These are phyloP conservation scores for Trebouxia gelatinosa DNA, from an alignment of 163 green algal species.

Conservation along the genomic window DNA sequence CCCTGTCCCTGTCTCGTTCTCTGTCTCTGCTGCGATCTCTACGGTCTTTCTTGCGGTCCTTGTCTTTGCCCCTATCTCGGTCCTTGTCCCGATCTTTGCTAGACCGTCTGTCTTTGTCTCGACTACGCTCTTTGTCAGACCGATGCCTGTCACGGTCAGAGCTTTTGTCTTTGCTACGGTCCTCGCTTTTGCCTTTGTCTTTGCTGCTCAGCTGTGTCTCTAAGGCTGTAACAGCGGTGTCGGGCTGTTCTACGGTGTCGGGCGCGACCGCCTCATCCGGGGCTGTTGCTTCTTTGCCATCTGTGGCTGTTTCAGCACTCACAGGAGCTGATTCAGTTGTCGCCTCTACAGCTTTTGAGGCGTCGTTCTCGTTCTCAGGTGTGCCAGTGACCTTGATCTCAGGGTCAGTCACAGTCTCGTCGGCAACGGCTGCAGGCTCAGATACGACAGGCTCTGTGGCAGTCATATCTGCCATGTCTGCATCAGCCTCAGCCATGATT, in stretches of 20 bases:
- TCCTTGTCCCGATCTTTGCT: slow-evolving; percentile 22
- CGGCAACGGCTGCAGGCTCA: background rate
- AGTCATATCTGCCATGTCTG: background rate
- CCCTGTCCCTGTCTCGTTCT: slow-evolving; percentile 20
- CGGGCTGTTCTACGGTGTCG: background rate
- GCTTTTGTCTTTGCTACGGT: background rate
- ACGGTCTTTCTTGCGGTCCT: slow-evolving; percentile 8
- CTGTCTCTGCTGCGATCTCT: slow-evolving; percentile 33
- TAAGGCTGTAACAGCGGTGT: slow-evolving; percentile 9
- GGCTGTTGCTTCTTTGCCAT: background rate
- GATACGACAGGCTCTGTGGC: background rate
- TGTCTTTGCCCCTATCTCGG: slow-evolving; percentile 13
- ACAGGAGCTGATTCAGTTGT: background rate
- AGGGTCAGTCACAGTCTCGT: background rate
- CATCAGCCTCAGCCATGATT: background rate
- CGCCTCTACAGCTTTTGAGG: too few species aligned
- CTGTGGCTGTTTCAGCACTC: background rate
- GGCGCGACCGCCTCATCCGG: background rate
- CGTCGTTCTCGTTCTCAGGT: background rate
- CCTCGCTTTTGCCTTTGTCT: background rate
- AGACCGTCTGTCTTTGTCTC: slow-evolving; percentile 29
- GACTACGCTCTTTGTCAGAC: slow-evolving; percentile 20
- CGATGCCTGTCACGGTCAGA: background rate
- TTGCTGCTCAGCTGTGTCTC: slow-evolving; percentile 20
- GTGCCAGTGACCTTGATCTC: background rate